Base-by-base conservation (phyloP, 306 rosid genomes). In the Abrus precatorius region DNA sequence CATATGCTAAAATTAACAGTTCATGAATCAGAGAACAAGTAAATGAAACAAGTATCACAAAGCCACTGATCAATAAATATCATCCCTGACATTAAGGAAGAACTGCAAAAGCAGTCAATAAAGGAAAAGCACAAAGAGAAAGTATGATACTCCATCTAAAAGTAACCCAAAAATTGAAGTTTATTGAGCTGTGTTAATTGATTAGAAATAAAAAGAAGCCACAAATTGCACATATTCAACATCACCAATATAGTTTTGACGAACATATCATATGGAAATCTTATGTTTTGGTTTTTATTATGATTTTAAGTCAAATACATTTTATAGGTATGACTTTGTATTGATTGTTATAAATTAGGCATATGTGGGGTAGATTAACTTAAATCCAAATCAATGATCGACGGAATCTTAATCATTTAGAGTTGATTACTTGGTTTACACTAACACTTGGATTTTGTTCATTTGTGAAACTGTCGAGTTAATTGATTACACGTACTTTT, bases 21-120 rank as follows among this genome's bases (percentile, higher is more conserved):
- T 52, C 63, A 61, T 43, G 71, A 55, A 80, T 5, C 6, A 63
- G 53, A 81, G 28, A 32, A 30, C 29, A 73, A 20, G 13, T 55
- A 54, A 41, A 64, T 20, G 67, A 45, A 54, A 20, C 43, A 12
- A 33, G 41, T 41, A 52, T 63, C 14, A 72, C 5, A 72, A 62
- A 29, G 36, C 29, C 50, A 9, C 13, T 52, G 59, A 30, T 28
- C 34, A 48, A 48, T 61, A 60, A 29, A 29, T 55, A 9, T 29
- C 66, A 7, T 72, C 78, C 72, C 29, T 43, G 45, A 6, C 6
- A 9, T 14, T 61, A n/a, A 30, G 49, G 60, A 32, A 64, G 62
- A 56, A 45, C 54, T 48, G n/a, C 52, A 33, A 54, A 14, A 74
- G 54, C 29, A 34, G 61, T 45, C 62, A 65, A 14, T 53, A 75